Evolutionary conservation across 441 rosid species (phyloP), one percentile per base, ranked within the genome.

Genomic region (Populus tomentosa): DNA sequence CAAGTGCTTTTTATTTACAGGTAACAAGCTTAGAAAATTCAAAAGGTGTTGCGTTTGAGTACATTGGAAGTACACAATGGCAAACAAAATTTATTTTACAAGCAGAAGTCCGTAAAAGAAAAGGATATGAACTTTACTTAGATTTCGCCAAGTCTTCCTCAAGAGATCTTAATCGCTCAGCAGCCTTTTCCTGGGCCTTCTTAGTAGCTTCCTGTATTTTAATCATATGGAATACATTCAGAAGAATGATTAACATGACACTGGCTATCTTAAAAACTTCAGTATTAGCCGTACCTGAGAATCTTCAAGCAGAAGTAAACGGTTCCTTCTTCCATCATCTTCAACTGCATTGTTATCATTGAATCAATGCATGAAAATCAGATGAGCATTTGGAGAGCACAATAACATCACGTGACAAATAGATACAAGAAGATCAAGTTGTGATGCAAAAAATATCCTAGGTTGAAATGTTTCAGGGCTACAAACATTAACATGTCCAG

Each of bases 61-160:
- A 14, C 20, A 46, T 46, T 14, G 61, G 61, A 16, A 53, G 61
- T 0, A 18, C 0, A 42, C 50, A 11, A 46, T 46, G 16, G 56
- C 56, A 46, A 46, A 53, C 8, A 53, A 53, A 18, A 16, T 53
- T 53, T 16, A 53, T 53, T 16, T 53, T 53, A 53, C 9, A 53
- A 2, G 8, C 21, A 53, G n/a, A 53, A 53, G 21, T 23, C 6
- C 7, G 38, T 10, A 23, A 23, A 33, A 21, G 73, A 74, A 14
- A 50, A 30, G 59, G 32, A 7, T 26, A 38, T 30, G n/a, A 62
- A 77, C 62, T 59, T 71, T 81, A 93, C 99, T 96, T 92, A 69
- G 90, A 83, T 86, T 90, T 91, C 26, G 84, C 86, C 83, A 92
- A 82, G 63, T 92, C 97, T 83, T 92, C 98, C 88, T 97, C 98